These are phyloP conservation scores for Trametes polyzona DNA, from an alignment of 1,284 basidiomycete genomes.

Conservation along the genomic window DNA sequence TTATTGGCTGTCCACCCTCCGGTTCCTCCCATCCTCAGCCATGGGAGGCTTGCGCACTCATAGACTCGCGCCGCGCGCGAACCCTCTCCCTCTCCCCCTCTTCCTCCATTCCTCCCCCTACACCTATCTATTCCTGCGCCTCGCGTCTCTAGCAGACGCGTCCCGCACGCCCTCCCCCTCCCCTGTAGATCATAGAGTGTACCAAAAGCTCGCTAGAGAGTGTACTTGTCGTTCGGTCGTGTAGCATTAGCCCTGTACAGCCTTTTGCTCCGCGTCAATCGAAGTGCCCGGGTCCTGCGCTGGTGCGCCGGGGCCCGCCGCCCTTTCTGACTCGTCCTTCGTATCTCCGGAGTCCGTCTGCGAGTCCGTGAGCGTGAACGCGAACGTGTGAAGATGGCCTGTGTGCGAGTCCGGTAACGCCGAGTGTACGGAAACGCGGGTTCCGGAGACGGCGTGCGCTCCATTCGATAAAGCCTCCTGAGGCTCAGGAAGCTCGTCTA, in stretches of 20 bases:
- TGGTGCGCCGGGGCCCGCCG: neutral
- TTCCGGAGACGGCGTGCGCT: neutral
- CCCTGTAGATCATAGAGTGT: conserved; percentile 16
- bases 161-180: neutral
- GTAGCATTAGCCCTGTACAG: conserved; percentile 20
- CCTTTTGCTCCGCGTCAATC: conserved; percentile 10
- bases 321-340: neutral
- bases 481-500: neutral
- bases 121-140: too few species aligned
- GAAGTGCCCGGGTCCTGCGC: conserved; percentile 9
- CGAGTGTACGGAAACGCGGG: neutral
- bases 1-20: conserved; percentile 14
- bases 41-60: conserved; percentile 15
- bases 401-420: neutral
- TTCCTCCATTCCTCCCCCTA: too few species aligned
- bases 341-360: too few species aligned
- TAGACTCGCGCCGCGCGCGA: conserved; percentile 20
- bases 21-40: conserved; percentile 20
- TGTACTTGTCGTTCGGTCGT: conserved; percentile 14
- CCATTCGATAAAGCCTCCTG: neutral
- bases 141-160: conserved; percentile 20
- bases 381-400: too few species aligned
- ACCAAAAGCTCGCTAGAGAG: conserved; percentile 16
- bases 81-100: neutral
- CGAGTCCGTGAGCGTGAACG: too few species aligned